A percentile compares a stretch with the other conserved stretches of the same genome.
phyloP scores from a whole-genome alignment of 306 rosid species.

The Lotus japonicus region DNA sequence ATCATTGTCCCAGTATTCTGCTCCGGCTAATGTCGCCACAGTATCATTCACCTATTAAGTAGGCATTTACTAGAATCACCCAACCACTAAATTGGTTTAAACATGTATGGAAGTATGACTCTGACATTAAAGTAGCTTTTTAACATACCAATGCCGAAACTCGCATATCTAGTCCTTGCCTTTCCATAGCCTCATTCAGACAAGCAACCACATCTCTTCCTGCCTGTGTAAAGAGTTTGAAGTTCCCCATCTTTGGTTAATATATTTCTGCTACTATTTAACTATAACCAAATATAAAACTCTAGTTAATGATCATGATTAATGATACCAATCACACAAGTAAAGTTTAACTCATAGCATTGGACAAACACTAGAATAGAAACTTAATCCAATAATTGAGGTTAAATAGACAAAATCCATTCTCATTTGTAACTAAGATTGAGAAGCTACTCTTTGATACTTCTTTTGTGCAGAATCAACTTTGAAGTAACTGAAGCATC shows the following conservation, averaged over 20 bases:
- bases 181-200: slow-evolving; percentile 82
- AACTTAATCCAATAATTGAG: too few relatives aligned
- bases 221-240: slow-evolving; percentile 41
- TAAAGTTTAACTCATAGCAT: neutral
- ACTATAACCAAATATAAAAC: slow-evolving; percentile 8
- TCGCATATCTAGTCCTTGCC: slow-evolving; percentile 68
- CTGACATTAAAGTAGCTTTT: neutral
- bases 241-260: neutral
- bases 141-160: slow-evolving; percentile 85
- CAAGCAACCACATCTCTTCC: slow-evolving; percentile 96
- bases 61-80: slow-evolving; percentile 1
- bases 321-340: neutral
- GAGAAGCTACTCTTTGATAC: too few relatives aligned
- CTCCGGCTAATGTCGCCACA: slow-evolving; percentile 93
- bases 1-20: slow-evolving; percentile 79
- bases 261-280: neutral
- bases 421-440: too few relatives aligned
- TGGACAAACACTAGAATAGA: neutral
- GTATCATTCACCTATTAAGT: slow-evolving; percentile 69
- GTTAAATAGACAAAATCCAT: too few relatives aligned
- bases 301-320: neutral
- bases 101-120: neutral
- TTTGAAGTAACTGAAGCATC: too few relatives aligned
- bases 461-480: too few relatives aligned
- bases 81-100: neutral